A percentile compares a stretch with the other conserved stretches of the same genome.
These are phyloP conservation scores for Diophrys appendiculata DNA, from an alignment of 73 alveolate species.

Conservation along the genomic window DNA sequence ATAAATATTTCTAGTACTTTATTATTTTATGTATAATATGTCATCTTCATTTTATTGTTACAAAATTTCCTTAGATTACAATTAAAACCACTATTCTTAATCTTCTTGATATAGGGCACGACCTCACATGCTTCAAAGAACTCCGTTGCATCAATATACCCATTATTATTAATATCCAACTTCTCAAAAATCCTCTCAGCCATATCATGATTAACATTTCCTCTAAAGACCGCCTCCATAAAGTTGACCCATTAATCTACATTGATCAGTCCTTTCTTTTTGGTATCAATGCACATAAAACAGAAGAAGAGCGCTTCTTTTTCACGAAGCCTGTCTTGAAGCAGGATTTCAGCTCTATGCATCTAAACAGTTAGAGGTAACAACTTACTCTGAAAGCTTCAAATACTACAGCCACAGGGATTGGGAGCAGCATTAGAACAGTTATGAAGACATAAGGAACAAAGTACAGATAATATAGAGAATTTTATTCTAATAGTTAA, in stretches of 20 bases:
- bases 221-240: constrained; percentile 15
- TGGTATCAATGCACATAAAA: constrained; percentile 20
- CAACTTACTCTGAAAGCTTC: constrained; percentile 24
- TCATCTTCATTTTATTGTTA: background rate
- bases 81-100: background rate
- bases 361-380: background rate
- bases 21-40: too few relatives aligned
- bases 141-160: constrained; percentile 11
- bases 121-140: constrained; percentile 23
- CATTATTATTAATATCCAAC: background rate
- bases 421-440: constrained; percentile 30
- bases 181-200: background rate
- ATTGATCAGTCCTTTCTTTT: constrained; percentile 15
- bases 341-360: constrained; percentile 20
- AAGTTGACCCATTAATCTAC: constrained; percentile 14
- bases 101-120: background rate
- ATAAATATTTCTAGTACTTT: background rate
- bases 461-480: constrained; percentile 2
- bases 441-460: constrained; percentile 27
- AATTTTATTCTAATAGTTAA: background rate
- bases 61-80: background rate
- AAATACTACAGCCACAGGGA: constrained; percentile 52
- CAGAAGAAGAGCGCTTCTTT: constrained; percentile 24
- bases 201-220: background rate
- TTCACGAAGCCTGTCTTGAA: constrained; percentile 17